These are phyloP conservation scores for Populus trichocarpa DNA, from an alignment of 441 rosid species.

Conservation along the genomic window DNA sequence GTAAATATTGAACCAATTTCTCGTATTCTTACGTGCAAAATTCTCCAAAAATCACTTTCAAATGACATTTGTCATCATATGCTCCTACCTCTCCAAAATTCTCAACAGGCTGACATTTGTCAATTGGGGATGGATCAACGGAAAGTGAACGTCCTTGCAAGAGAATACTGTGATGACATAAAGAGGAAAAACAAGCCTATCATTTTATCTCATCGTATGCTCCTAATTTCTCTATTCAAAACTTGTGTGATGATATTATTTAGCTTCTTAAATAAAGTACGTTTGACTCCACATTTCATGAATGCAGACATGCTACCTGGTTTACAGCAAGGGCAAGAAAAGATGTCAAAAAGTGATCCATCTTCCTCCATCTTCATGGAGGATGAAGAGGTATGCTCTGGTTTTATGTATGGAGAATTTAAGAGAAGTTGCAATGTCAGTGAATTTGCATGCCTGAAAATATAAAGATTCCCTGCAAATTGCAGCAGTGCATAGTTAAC, in stretches of 20 bases:
- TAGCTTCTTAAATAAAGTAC: not conserved
- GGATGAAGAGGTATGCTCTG: conserved; percentile 69
- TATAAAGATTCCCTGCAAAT: not conserved
- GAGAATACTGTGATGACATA: conserved; percentile 81
- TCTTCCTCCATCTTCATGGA: conserved; percentile 87
- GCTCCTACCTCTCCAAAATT: not conserved
- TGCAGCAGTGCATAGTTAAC: not conserved
- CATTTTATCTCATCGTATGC: conserved; percentile 75
- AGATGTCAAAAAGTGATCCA: conserved; percentile 58
- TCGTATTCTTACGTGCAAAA: not conserved
- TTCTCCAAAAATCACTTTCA: not conserved
- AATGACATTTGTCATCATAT: not conserved
- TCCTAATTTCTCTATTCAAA: conserved; percentile 6
- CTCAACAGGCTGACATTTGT: conserved; percentile 77
- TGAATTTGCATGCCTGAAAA: not conserved
- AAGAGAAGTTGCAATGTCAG: not conserved
- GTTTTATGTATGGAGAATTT: not conserved
- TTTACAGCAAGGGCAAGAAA: conserved; percentile 51
- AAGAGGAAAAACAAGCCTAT: conserved; percentile 84
- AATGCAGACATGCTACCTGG: conserved; percentile 86
- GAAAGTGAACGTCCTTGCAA: conserved; percentile 76
- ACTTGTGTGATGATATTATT: not conserved
- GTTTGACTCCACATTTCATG: conserved; percentile 15
- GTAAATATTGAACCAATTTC: not conserved
- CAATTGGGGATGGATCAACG: conserved; percentile 93